phyloP scores from a whole-genome alignment of 1,139 yeast genomes.

The Scheffersomyces parashehatae region DNA sequence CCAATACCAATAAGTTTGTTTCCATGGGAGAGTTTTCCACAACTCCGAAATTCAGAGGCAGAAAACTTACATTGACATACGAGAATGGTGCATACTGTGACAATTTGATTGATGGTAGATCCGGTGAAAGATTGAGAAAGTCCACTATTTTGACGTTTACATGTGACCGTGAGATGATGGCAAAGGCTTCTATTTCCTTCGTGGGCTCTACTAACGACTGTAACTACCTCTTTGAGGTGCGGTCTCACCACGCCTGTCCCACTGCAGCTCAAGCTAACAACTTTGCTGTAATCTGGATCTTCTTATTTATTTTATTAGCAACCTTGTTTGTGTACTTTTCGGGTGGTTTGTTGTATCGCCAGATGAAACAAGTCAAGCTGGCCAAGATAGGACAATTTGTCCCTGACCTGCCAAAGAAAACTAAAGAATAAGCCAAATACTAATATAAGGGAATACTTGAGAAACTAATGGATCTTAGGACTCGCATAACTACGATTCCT shows the following conservation, averaged over 20 bases:
- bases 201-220: conserved; percentile 77
- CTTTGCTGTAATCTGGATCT: conserved; percentile 61
- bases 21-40: conserved; percentile 69
- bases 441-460: too few relatives aligned
- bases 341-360: conserved; percentile 53
- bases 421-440: too few relatives aligned
- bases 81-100: conserved; percentile 71
- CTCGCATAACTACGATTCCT: too few relatives aligned
- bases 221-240: conserved; percentile 79
- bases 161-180: conserved; percentile 74
- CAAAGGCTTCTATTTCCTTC: conserved; percentile 67
- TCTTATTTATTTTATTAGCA: conserved; percentile 52
- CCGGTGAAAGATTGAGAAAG: conserved; percentile 50
- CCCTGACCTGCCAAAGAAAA: too few relatives aligned
- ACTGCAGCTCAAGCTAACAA: conserved; percentile 64
- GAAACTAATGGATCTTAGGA: too few relatives aligned
- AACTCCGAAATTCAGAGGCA: conserved; percentile 67
- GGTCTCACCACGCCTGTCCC: conserved; percentile 88
- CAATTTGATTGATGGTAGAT: conserved; percentile 25
- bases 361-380: conserved; percentile 8
- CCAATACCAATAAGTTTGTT: conserved; percentile 45
- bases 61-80: conserved; percentile 70
- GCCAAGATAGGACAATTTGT: neutral
- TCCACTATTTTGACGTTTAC: conserved; percentile 73
- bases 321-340: conserved; percentile 56